phyloP scores from a whole-genome alignment of 1,284 basidiomycete species.

The Athelia psychrophila region DNA sequence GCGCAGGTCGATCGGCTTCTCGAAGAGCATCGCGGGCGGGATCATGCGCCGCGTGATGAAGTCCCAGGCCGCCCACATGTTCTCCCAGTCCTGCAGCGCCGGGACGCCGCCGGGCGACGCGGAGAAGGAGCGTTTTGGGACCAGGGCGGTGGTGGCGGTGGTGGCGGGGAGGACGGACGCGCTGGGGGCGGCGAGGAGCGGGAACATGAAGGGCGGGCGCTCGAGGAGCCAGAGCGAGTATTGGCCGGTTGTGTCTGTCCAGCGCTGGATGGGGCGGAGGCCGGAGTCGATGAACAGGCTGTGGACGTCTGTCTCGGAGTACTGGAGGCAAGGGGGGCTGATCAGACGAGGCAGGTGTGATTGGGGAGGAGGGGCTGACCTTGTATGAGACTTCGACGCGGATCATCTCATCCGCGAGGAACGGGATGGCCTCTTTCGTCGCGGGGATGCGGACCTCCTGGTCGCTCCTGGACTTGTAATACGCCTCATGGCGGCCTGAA shows the following conservation, averaged over 20 bases:
- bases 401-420: slow-evolving; percentile 74
- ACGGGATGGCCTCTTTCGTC: slow-evolving; percentile 41
- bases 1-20: slow-evolving; percentile 92
- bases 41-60: slow-evolving; percentile 88
- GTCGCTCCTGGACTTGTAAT: slow-evolving; percentile 66
- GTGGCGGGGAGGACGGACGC: slow-evolving; percentile 13
- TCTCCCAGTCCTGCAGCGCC: slow-evolving; percentile 74
- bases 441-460: slow-evolving; percentile 61
- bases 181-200: slow-evolving; percentile 41
- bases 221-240: slow-evolving; percentile 94
- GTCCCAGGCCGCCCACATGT: slow-evolving; percentile 91
- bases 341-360: neutral
- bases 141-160: slow-evolving; percentile 22
- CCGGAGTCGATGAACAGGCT: slow-evolving; percentile 75
- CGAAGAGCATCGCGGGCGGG: slow-evolving; percentile 78
- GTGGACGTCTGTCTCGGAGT: slow-evolving; percentile 74
- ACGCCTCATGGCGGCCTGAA: slow-evolving; percentile 85
- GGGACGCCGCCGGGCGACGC: slow-evolving; percentile 67
- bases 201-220: slow-evolving; percentile 80
- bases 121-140: slow-evolving; percentile 20
- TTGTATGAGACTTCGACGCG: slow-evolving; percentile 90
- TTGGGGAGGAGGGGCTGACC: slow-evolving; percentile 36
- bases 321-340: slow-evolving; percentile 44
- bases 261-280: slow-evolving; percentile 84
- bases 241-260: slow-evolving; percentile 72